Evolutionary conservation across 2,329 filamentous ascomycete species (phyloP), one percentile per base, ranked within the genome.

Genomic region (Colletotrichum euphorbiae): DNA sequence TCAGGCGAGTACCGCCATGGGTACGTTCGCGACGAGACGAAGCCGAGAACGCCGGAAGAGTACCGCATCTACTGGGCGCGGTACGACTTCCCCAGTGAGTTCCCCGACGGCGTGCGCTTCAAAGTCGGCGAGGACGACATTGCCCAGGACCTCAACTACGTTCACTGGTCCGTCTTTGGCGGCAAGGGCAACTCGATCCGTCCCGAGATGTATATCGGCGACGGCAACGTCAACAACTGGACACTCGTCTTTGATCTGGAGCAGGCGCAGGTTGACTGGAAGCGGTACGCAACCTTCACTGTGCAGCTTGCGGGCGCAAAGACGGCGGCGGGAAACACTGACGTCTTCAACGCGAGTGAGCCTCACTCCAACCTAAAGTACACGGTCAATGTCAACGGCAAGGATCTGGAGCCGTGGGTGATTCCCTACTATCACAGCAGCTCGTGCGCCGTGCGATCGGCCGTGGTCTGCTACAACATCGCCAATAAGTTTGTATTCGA

Each of bases 251-350:
- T 87, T 69, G 79, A 84, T 67, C 62, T 71, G 54, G 75, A 77
- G 5, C 74, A 79, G 33, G 72, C 77, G 0, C 77, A 85, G 56
- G 71, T 89, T 1, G 71, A 75, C 3, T 75, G 77, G 6, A 82
- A 79, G 64, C 78, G 75, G 33, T 77, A 79, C 24, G 88, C 87
- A 0, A 90, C 86, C 0, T 84, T 91, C 28, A 90, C 88, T 0
- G 82, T 91, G 1, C 88, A 90, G 73, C 80, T 91, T 1, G 88
- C 88, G 0, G 88, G 85, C 2, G 88, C 84, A 2, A 90, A 90
- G 77, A 88, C 86, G 0, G 86, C 87, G 4, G 82, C 84, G 0
- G 87, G 87, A 0, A 89, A 89, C 71, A 88, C 86, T 0, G 87
- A 89, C 74, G 78, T 84, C 1, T 87, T 77, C 71, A 87, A 87